Percentiles rank a stretch among this genome's conserved stretches.
Conservation (phyloP, 345 rosid genomes). For the Eucalyptus grandis region DNA sequence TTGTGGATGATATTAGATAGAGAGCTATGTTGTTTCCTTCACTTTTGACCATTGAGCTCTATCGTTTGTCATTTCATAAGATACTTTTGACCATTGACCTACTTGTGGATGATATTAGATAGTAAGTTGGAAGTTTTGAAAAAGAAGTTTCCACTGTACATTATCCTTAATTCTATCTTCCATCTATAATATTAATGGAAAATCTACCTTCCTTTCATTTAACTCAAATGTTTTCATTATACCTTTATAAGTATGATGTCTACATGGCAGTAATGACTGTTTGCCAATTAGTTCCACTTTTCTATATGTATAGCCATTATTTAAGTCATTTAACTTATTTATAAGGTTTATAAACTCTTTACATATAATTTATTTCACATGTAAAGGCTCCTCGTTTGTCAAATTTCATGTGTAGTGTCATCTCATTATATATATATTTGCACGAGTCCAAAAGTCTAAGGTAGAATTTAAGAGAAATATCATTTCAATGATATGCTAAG, state of each 20-base stretch:
- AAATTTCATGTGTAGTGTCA: not conserved
- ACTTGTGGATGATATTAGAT: no score
- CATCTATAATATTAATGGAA: no score
- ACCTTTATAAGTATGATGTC: not conserved
- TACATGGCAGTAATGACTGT: fast-evolving
- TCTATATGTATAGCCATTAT: not conserved
- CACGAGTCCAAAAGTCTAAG: no score
- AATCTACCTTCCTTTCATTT: no score
- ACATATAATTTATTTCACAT: not conserved
- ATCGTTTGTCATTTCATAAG: not conserved
- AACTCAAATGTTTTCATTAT: no score
- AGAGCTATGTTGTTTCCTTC: not conserved
- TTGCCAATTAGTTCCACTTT: not conserved
- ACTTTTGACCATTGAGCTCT: not conserved
- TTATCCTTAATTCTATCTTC: not conserved
- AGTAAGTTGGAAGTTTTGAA: not conserved
- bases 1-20: not conserved
- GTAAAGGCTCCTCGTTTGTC: not conserved
- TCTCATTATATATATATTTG: not conserved
- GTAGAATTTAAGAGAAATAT: not conserved
- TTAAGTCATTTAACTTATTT: not conserved
- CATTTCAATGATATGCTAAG: not conserved
- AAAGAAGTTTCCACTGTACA: not conserved
- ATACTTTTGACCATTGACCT: no score
- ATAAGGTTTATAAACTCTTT: not conserved